Conservation (phyloP, 441 rosid genomes). For the Mallotus repandus region DNA sequence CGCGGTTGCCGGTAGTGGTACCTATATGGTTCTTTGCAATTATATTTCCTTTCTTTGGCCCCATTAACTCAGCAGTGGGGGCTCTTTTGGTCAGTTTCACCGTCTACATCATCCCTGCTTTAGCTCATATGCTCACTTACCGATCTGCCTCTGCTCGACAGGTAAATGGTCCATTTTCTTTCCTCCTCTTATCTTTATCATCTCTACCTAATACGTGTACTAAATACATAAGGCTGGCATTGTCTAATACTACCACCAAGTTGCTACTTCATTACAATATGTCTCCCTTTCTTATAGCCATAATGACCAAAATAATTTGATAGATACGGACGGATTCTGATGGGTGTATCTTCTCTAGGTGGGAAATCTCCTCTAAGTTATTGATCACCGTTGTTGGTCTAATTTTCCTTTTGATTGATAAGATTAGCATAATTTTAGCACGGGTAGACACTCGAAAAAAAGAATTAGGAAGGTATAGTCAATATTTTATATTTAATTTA, state of each 20-base stretch:
- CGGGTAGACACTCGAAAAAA: not conserved
- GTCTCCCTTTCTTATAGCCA: conserved; percentile 1
- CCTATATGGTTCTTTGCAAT: conserved; percentile 97
- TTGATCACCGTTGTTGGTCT: not conserved
- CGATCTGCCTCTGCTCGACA: conserved; percentile 83
- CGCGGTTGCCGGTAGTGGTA: conserved; percentile 81
- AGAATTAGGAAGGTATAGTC: too few species aligned
- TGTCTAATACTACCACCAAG: conserved; percentile 7
- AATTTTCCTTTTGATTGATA: not conserved
- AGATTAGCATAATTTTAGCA: not conserved
- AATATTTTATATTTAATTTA: not conserved
- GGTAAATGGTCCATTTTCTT: conserved; percentile 40
- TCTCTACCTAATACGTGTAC: conserved; percentile 1
- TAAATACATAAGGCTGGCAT: conserved; percentile 11
- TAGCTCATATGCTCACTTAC: conserved; percentile 95
- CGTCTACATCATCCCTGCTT: conserved; percentile 86
- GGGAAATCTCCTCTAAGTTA: not conserved
- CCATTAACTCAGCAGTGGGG: conserved; percentile 92
- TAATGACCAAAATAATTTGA: conserved; percentile 2
- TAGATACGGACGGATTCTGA: not conserved
- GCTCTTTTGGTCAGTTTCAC: conserved; percentile 97
- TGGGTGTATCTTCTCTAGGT: not conserved
- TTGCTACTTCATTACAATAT: conserved; percentile 7
- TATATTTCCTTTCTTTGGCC: conserved; percentile 92
- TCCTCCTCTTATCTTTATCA: conserved; percentile 3